Percentiles rank a stretch among this genome's conserved stretches.
Conservation (phyloP, 2,329 filamentous ascomycete species). For the Fusarium gaditjirri region DNA sequence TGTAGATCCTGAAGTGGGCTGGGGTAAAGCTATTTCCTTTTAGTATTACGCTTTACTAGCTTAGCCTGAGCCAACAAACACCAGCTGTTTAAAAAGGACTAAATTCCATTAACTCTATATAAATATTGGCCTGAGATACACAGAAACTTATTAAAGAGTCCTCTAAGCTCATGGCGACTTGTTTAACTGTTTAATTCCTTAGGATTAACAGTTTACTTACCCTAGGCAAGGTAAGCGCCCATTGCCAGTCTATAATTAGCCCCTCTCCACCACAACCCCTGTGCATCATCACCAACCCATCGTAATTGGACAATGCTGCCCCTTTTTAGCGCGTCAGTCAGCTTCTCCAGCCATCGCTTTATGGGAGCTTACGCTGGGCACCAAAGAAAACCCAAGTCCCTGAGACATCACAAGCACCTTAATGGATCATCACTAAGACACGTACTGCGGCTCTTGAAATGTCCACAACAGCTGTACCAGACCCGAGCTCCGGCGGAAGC, state of each 20-base stretch:
- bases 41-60: no score
- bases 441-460: background rate
- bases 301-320: background rate
- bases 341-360: background rate
- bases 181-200: background rate
- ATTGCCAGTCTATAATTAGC: background rate
- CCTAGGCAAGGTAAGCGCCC: background rate
- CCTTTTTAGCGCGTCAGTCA: background rate
- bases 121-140: no score
- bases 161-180: background rate
- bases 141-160: no score
- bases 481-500: background rate
- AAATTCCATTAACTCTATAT: no score
- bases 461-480: constrained; percentile 7
- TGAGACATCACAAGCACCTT: background rate
- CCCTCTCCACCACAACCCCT: background rate
- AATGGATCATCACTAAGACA: no score
- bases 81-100: no score
- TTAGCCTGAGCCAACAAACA: no score
- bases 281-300: background rate
- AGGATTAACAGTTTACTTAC: background rate
- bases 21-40: no score
- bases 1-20: no score
- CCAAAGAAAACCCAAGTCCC: background rate
- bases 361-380: background rate